Percentiles rank a stretch among this genome's conserved stretches.
Conservation (phyloP, 2,329 filamentous ascomycete genomes). For the Colletotrichum graminicola region DNA sequence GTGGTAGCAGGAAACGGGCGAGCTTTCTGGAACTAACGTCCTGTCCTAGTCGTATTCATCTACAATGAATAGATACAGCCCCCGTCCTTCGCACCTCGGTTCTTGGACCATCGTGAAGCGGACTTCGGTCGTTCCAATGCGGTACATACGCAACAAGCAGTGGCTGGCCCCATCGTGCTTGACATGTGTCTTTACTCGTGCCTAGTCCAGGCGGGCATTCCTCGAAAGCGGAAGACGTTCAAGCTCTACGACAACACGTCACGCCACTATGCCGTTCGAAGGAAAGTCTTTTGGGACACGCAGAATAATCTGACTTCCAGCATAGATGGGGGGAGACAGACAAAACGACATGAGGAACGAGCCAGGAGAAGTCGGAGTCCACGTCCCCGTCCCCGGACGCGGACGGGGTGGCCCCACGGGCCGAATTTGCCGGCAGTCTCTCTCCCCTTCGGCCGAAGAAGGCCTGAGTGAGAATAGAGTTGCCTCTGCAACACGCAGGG, state of each 20-base stretch:
- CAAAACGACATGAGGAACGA: neutral
- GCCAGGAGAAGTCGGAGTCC: too few relatives aligned
- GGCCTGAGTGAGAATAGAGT: neutral
- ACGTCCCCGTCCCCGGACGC: too few relatives aligned
- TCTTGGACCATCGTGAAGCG: neutral
- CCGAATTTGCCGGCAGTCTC: neutral
- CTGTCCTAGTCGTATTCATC: neutral
- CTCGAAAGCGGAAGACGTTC: neutral
- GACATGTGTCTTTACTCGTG: too few relatives aligned
- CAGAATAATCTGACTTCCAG: neutral
- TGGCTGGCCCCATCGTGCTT: too few relatives aligned
- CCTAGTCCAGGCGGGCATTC: neutral
- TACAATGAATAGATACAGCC: neutral
- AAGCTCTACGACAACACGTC: neutral
- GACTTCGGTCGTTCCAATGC: too few relatives aligned
- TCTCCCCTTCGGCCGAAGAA: neutral
- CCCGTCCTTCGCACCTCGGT: neutral
- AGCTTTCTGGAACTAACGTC: neutral
- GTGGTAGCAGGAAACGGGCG: neutral
- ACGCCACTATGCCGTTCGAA: neutral
- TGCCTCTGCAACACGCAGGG: too few relatives aligned
- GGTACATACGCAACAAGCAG: too few relatives aligned
- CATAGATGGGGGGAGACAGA: too few relatives aligned
- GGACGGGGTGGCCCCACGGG: too few relatives aligned
- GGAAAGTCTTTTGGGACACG: neutral